Evolutionary conservation across 2,329 filamentous ascomycete genomes (phyloP).

Genomic region (Sclerotinia subarctica): DNA sequence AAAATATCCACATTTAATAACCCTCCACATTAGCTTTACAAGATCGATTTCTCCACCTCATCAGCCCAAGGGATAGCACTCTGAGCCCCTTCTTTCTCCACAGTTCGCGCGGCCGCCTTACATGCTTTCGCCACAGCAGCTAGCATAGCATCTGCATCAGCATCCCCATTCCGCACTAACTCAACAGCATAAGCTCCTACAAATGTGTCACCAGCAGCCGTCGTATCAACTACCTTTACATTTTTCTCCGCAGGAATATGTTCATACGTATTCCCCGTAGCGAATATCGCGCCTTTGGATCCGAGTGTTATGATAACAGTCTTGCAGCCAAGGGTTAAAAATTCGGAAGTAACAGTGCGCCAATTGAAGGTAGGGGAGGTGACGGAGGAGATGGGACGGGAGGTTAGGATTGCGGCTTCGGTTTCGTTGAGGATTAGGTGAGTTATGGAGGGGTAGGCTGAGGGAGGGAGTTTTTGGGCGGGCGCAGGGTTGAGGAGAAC

Average conservation of each 20-base stretch:
- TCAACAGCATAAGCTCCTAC: conserved; percentile 81
- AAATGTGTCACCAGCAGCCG: conserved; percentile 91
- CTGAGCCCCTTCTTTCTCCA: conserved; percentile 63
- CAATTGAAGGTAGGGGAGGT: conserved; percentile 47
- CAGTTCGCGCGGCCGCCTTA: conserved; percentile 61
- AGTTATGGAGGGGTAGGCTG: conserved; percentile 64
- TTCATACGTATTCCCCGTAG: conserved; percentile 45
- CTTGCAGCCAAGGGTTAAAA: conserved; percentile 66
- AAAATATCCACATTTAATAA: neutral
- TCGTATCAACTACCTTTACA: conserved; percentile 78
- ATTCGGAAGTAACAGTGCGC: conserved; percentile 51
- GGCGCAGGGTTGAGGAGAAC: conserved; percentile 86
- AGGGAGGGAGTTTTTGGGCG: conserved; percentile 63
- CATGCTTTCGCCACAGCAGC: conserved; percentile 58
- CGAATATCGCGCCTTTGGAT: conserved; percentile 70
- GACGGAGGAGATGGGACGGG: conserved; percentile 41
- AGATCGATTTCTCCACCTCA: conserved; percentile 41
- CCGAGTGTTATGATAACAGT: conserved; percentile 85
- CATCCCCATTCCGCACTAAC: conserved; percentile 51
- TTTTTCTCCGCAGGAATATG: conserved; percentile 66
- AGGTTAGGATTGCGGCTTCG: conserved; percentile 73
- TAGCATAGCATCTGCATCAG: conserved; percentile 37
- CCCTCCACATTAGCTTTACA: neutral
- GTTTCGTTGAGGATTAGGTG: conserved; percentile 90
- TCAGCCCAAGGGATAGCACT: conserved; percentile 64